Evolutionary conservation across 2,329 filamentous ascomycete genomes (phyloP).

Genomic region (Aspergillus pseudoviridinutans): DNA sequence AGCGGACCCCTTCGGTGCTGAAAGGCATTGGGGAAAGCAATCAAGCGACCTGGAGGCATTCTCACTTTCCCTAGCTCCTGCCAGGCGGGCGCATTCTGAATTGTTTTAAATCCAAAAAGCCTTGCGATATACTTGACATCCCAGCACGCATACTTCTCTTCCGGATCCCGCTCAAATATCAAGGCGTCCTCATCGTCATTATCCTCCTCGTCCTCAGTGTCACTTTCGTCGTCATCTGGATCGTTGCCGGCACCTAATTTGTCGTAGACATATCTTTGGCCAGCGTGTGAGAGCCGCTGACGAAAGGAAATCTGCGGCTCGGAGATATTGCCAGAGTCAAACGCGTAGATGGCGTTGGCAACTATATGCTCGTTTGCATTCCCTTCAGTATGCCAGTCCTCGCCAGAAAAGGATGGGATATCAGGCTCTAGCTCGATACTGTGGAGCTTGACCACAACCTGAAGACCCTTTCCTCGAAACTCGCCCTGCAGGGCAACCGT

Average conservation of each 20-base stretch:
- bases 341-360: background rate
- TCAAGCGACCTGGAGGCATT: slow-evolving; percentile 6
- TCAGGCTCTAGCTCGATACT: slow-evolving; percentile 9
- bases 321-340: slow-evolving; percentile 6
- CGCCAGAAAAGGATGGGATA: slow-evolving; percentile 3
- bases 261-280: background rate
- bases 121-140: slow-evolving; percentile 7
- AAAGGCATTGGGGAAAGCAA: slow-evolving; percentile 9
- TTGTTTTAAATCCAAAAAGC: background rate
- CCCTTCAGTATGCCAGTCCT: slow-evolving; percentile 11
- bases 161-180: too few relatives aligned
- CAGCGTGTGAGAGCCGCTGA: background rate
- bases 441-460: slow-evolving; percentile 8
- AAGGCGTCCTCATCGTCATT: background rate
- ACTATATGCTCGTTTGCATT: slow-evolving; percentile 9
- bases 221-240: too few relatives aligned
- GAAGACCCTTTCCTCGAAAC: slow-evolving; percentile 10
- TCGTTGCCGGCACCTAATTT: too few relatives aligned
- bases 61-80: slow-evolving; percentile 11
- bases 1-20: slow-evolving; percentile 6
- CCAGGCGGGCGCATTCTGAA: background rate
- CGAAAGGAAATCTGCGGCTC: slow-evolving; percentile 6
- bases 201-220: background rate
- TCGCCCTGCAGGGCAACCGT: slow-evolving; percentile 8
- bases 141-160: background rate